Conservation (phyloP, 1,284 basidiomycete species). For the Marasmius fiardii region DNA sequence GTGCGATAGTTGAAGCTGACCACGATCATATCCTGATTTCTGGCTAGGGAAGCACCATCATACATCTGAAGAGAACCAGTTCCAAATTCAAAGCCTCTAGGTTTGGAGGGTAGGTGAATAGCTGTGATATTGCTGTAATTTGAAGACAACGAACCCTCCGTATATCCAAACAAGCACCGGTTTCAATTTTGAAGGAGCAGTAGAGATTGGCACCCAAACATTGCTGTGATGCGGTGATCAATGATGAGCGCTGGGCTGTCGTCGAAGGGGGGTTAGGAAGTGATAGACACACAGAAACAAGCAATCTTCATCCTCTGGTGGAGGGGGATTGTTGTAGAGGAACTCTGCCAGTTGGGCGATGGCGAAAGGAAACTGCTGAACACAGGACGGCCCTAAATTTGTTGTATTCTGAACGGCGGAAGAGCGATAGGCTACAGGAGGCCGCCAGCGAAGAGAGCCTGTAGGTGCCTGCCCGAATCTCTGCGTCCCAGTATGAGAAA, state of each 20-base stretch:
- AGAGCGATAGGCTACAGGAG: neutral
- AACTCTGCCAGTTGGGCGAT: neutral
- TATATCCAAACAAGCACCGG: slow-evolving; percentile 9
- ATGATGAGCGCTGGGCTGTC: neutral
- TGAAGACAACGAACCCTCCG: slow-evolving; percentile 2
- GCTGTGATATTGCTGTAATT: neutral
- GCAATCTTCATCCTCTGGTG: slow-evolving; percentile 14
- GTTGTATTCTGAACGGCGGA: slow-evolving; percentile 4
- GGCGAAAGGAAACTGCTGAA: slow-evolving; percentile 10
- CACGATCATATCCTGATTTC: slow-evolving; percentile 11
- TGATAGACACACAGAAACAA: slow-evolving; percentile 9
- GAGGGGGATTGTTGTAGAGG: slow-evolving; percentile 10
- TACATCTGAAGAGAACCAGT: slow-evolving; percentile 8
- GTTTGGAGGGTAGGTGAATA: too few species aligned
- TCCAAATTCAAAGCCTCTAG: slow-evolving; percentile 12
- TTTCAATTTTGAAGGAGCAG: neutral
- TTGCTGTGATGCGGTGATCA: neutral
- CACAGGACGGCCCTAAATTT: slow-evolving; percentile 10
- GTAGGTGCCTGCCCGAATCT: neutral
- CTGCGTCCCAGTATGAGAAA: neutral
- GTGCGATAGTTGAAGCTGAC: slow-evolving; percentile 16
- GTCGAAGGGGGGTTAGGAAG: neutral
- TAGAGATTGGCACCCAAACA: neutral
- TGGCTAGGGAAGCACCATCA: slow-evolving; percentile 11
- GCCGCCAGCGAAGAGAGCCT: neutral